These are phyloP conservation scores for Geotrichum histeridarum DNA, from an alignment of 1,139 yeast species.

Conservation along the genomic window DNA sequence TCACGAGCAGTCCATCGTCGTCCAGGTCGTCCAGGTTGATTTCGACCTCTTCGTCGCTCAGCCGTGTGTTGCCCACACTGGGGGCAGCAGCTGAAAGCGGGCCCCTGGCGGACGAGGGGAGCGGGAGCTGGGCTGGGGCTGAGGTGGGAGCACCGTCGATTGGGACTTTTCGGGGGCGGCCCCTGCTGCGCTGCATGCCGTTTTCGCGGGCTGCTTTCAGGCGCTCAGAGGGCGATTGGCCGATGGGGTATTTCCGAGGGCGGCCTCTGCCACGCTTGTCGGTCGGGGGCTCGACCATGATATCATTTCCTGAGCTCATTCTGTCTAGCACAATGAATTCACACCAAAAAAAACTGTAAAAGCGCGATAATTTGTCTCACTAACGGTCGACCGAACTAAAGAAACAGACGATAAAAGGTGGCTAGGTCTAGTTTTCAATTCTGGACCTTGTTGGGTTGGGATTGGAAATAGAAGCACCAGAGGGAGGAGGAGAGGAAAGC, in stretches of 20 bases:
- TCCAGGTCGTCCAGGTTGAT: slow-evolving; percentile 3
- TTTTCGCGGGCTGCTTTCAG: slow-evolving; percentile 18
- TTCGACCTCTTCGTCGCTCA: not conserved
- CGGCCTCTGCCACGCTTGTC: slow-evolving; percentile 19
- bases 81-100: not conserved
- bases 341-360: too few species aligned
- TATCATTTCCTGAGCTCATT: too few species aligned
- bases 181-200: slow-evolving; percentile 16
- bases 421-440: too few species aligned
- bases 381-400: too few species aligned
- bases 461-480: too few species aligned
- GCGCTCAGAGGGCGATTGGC: slow-evolving; percentile 19
- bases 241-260: slow-evolving; percentile 20
- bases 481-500: too few species aligned
- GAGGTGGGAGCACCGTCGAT: not conserved
- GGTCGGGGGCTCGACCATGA: not conserved
- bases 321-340: too few species aligned
- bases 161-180: slow-evolving; percentile 18
- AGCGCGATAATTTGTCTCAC: too few species aligned
- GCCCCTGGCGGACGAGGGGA: not conserved
- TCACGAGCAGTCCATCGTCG: not conserved
- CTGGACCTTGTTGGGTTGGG: too few species aligned
- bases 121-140: not conserved
- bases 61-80: not conserved
- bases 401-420: too few species aligned